phyloP scores from a whole-genome alignment of 345 rosid species.

The Hevea brasiliensis region DNA sequence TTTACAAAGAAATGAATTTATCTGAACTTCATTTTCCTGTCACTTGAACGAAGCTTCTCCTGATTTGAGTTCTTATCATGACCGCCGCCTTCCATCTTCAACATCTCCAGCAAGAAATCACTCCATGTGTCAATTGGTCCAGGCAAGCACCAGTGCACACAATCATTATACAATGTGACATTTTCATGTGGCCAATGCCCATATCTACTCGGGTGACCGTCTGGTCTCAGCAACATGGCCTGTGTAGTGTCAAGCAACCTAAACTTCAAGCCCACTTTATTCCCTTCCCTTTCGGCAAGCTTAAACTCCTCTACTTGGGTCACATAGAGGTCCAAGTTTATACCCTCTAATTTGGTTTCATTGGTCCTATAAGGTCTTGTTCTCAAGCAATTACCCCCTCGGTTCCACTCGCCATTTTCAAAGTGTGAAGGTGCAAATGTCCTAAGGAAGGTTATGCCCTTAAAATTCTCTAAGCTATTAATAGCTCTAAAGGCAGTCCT shows the following conservation, averaged over 20 bases:
- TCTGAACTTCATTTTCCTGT: slow-evolving; percentile 17
- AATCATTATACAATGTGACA: too few species aligned
- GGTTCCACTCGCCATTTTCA: too few species aligned
- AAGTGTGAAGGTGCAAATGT: too few species aligned
- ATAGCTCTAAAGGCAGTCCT: slow-evolving; percentile 67
- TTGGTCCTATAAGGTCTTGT: slow-evolving; percentile 36
- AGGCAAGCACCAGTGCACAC: slow-evolving; percentile 91
- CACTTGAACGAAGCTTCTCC: slow-evolving; percentile 29
- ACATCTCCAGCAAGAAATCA: slow-evolving; percentile 76
- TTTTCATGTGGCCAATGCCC: slow-evolving; percentile 70
- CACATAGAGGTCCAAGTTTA: slow-evolving; percentile 58
- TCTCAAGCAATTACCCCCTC: too few species aligned
- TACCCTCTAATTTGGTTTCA: slow-evolving; percentile 66
- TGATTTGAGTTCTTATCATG: slow-evolving; percentile 19
- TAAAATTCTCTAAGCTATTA: too few species aligned
- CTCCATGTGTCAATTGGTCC: slow-evolving; percentile 81
- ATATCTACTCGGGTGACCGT: slow-evolving; percentile 78
- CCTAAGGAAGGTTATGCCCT: too few species aligned
- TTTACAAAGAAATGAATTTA: neutral
- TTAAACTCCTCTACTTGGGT: slow-evolving; percentile 70
- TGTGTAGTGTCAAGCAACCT: too few species aligned
- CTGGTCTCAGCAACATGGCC: slow-evolving; percentile 60
- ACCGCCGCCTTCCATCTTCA: slow-evolving; percentile 58
- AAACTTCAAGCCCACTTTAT: slow-evolving; percentile 48
- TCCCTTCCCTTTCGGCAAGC: slow-evolving; percentile 56